Evolutionary conservation across 2,329 filamentous ascomycete species (phyloP), one percentile per base, ranked within the genome.

Genomic region (Chaetothyriales sp.): DNA sequence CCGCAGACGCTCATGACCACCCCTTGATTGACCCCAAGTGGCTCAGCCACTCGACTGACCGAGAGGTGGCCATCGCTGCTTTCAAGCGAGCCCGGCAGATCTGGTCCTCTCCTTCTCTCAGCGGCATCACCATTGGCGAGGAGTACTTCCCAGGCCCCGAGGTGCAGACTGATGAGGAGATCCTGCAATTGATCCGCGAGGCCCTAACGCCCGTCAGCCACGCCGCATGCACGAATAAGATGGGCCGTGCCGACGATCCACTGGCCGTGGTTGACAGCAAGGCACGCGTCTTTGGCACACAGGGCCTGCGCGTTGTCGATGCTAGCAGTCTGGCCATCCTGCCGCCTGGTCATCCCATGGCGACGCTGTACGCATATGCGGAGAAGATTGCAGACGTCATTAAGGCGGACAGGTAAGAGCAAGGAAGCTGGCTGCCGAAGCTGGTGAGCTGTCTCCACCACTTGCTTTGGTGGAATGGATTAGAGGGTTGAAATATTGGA

Each of bases 281-380:
- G 12, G 60, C 60, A 9, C 55, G 54, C 25, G 64, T 64, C 5
- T 59, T 57, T 47, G 65, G 65, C 6, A 61, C 64, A 8, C 20
- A 59, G 15, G 55, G 60, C 5, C 50, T 68, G 48, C 52, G 66
- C 2, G 65, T 68, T 5, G 64, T 66, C 4, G 65, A 68, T 54
- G 64, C 65, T 0, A 63, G 59, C 45, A 51, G 56, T 1, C 65
- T 68, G 44, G 62, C 65, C 1, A 48, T 67, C 9, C 28, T 68
- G 26, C 62, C 64, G 12, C 68, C 68, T 2, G 70, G 69, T 3
- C 70, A 73, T 60, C 68, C 68, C 5, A 65, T 68, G 57, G 61
- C 63, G 10, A 64, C 64, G 18, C 59, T 69, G 44, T 72, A 71
- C 59, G 67, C 65, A 54, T 56, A 71, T 10, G 70, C 68, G 1